Percentiles rank a stretch among this genome's conserved stretches.
These are phyloP conservation scores for Botrytis tulipae DNA, from an alignment of 2,329 filamentous ascomycete species.

Conservation along the genomic window DNA sequence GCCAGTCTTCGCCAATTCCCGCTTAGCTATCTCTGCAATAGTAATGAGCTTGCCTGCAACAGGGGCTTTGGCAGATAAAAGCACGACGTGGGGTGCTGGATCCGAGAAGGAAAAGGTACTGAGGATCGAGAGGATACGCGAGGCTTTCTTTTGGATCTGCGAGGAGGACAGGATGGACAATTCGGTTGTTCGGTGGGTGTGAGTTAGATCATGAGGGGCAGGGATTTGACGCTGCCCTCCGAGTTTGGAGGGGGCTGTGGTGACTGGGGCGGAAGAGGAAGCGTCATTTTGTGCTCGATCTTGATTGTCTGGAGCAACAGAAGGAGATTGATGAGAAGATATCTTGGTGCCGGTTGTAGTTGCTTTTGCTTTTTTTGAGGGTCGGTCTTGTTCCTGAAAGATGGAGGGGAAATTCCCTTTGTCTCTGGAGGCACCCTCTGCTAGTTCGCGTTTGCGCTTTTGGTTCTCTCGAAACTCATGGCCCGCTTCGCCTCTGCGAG, in stretches of 20 bases:
- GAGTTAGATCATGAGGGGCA: conserved; percentile 33
- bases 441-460: conserved; percentile 19
- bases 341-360: not conserved
- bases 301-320: not conserved
- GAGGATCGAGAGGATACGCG: conserved; percentile 33
- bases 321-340: not conserved
- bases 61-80: conserved; percentile 42
- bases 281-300: not conserved
- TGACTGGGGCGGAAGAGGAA: not conserved
- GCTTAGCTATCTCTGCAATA: conserved; percentile 64
- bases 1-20: conserved; percentile 49
- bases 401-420: conserved; percentile 19
- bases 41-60: conserved; percentile 63
- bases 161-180: conserved; percentile 59
- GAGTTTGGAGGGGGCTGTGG: not conserved
- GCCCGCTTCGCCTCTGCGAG: conserved; percentile 9
- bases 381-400: conserved; percentile 15
- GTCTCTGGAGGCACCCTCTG: conserved; percentile 1
- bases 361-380: conserved; percentile 16
- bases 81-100: conserved; percentile 41
- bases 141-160: conserved; percentile 47
- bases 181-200: conserved; percentile 48
- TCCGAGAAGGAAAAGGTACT: conserved; percentile 27
- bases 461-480: not conserved
- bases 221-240: not conserved